phyloP scores from a whole-genome alignment of 31 red algal species.

The Bonnemaisonia californica region DNA sequence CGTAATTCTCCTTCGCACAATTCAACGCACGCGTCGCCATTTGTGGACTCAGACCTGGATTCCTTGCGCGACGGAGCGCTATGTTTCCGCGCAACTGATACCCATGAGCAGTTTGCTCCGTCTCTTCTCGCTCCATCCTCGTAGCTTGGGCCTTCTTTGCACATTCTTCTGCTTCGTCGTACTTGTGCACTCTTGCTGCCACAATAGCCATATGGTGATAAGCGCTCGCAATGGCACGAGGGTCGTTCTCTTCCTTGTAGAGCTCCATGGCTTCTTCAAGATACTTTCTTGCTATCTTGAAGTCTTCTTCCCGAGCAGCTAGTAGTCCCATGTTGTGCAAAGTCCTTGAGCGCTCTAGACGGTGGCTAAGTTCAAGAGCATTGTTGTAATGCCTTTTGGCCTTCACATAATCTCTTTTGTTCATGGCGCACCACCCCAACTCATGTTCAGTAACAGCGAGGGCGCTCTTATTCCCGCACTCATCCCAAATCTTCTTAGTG shows the following conservation, averaged over 20 bases:
- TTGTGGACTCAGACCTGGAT: background rate
- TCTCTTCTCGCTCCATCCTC: constrained; percentile 24
- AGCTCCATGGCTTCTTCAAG: background rate
- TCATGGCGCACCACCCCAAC: constrained; percentile 37
- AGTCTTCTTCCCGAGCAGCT: constrained; percentile 16
- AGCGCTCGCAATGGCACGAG: constrained; percentile 20
- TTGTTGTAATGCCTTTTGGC: constrained; percentile 24
- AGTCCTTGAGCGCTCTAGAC: constrained; percentile 15
- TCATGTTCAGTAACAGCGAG: constrained; percentile 33
- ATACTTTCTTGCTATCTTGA: constrained; percentile 10
- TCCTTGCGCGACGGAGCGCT: constrained; percentile 1
- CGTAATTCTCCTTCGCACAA: constrained; percentile 24
- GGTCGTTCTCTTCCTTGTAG: constrained; percentile 26
- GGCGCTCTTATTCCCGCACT: constrained; percentile 13
- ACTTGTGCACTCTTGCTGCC: constrained; percentile 11
- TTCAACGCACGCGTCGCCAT: background rate
- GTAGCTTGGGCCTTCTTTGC: constrained; percentile 13
- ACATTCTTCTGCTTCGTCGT: constrained; percentile 18
- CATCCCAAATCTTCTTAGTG: constrained; percentile 22
- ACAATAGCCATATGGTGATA: constrained; percentile 39
- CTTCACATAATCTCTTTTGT: constrained; percentile 25
- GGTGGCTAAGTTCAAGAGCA: constrained; percentile 15
- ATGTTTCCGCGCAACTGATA: constrained; percentile 38
- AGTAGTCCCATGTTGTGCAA: constrained; percentile 42
- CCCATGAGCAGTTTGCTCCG: constrained; percentile 25